Evolutionary conservation across 106 monocot species (phyloP), one percentile per base, ranked within the genome.

Genomic region (Platanthera zijinensis): DNA sequence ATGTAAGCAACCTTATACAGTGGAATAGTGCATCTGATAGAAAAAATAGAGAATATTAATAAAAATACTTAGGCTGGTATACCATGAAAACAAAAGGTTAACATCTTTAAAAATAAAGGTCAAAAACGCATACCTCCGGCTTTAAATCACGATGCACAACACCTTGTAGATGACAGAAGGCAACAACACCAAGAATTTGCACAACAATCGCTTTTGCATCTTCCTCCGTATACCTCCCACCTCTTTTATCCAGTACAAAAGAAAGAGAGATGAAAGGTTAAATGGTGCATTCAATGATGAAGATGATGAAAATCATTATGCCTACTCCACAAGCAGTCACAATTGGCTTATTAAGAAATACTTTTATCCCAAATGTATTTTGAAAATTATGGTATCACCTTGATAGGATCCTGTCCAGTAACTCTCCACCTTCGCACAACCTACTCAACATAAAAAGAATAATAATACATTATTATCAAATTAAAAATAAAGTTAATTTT

Each of bases 161-260:
- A 78, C 91, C 91, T 79, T 91, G 91, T 73, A 91, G 88, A 77
- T 91, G 91, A 73, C 91, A 92, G 81, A 89, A 92, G 70, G 92
- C 81, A 84, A 92, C 89, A 19, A 89, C 89, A 69, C 77, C 85
- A 72, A 92, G 81, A 25, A 92, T 92, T 79, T 92, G 92, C 19
- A 83, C 68, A 30, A 92, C 77, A 56, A 92, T 92, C 50, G 67
- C 49, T 85, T 92, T 92, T 52, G 92, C 92, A 82, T 92, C 89
- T 54, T 85, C 89, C 73, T 92, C 92, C 1, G 70, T 75, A 82
- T 89, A 92, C 52, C 89, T 84, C 79, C 92, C 92, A 47, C 92
- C 92, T 85, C 92, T 92, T 67, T 68, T 82, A 72, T 71, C 59
- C 48, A 76, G 25, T 8, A 79, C 30, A 78, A 67, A 75, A 63